Percentiles rank a stretch among this genome's conserved stretches.
Conservation (phyloP, 2,329 filamentous ascomycete species). For the Aureobasidium sp. region DNA sequence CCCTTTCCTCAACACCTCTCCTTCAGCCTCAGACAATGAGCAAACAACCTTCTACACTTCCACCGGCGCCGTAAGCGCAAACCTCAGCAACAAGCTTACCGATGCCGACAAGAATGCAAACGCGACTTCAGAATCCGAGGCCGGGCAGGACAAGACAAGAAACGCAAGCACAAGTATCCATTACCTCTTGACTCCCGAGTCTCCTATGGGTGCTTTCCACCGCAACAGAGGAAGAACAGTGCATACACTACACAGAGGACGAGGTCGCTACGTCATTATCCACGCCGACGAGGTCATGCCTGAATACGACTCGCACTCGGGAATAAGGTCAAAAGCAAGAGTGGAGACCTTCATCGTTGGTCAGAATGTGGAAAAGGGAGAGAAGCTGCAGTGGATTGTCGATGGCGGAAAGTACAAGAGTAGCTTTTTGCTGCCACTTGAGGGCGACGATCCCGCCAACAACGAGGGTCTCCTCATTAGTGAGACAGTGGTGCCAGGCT, state of each 20-base stretch:
- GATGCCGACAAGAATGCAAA: slow-evolving; percentile 24
- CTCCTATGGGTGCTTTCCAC: slow-evolving; percentile 55
- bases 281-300: slow-evolving; percentile 44
- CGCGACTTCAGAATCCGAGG: slow-evolving; percentile 28
- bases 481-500: slow-evolving; percentile 62
- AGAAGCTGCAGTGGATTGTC: slow-evolving; percentile 61
- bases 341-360: slow-evolving; percentile 62
- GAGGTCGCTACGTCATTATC: slow-evolving; percentile 58
- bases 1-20: slow-evolving; percentile 36
- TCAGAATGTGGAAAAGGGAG: slow-evolving; percentile 48
- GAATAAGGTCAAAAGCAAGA: slow-evolving; percentile 34
- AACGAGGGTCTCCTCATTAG: slow-evolving; percentile 52
- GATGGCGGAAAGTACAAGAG: slow-evolving; percentile 62
- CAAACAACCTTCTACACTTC: slow-evolving; percentile 22
- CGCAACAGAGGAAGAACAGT: slow-evolving; percentile 55
- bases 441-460: slow-evolving; percentile 29
- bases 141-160: slow-evolving; percentile 29
- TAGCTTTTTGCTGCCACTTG: slow-evolving; percentile 50
- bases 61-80: slow-evolving; percentile 30
- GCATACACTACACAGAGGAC: slow-evolving; percentile 57
- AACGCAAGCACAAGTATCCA: slow-evolving; percentile 55
- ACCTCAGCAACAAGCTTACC: slow-evolving; percentile 19
- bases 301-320: slow-evolving; percentile 11
- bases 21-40: background rate
- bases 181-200: slow-evolving; percentile 54